phyloP scores from a whole-genome alignment of 2,329 filamentous ascomycete species.

The Colletotrichum neosansevieriae region DNA sequence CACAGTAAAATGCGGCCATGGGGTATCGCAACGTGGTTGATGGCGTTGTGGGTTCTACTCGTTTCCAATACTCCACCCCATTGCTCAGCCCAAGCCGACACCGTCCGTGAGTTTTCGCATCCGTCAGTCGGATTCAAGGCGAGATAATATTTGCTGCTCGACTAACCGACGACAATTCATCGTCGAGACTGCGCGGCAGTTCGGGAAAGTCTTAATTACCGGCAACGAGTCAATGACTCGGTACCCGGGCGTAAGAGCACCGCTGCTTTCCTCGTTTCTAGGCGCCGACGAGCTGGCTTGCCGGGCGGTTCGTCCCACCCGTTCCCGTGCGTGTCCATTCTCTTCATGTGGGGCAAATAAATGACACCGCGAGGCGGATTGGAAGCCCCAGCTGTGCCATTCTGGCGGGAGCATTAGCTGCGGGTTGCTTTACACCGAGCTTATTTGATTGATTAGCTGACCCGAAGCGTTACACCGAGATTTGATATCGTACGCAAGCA shows the following conservation, averaged over 20 bases:
- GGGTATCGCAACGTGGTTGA: slow-evolving; percentile 10
- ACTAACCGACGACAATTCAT: background rate
- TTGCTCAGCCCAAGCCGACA: too few relatives aligned
- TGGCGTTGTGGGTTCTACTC: slow-evolving; percentile 12
- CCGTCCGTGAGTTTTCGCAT: too few relatives aligned
- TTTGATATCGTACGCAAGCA: background rate
- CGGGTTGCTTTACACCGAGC: slow-evolving; percentile 1
- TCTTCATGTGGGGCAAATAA: background rate
- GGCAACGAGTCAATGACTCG: slow-evolving; percentile 10
- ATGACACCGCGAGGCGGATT: background rate
- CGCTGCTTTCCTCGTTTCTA: background rate
- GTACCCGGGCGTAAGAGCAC: background rate
- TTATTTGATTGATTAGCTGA: background rate
- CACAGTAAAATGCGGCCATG: too few relatives aligned
- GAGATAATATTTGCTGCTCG: background rate
- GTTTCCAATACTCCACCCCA: too few relatives aligned
- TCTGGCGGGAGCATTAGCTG: slow-evolving; percentile 8
- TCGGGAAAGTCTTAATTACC: slow-evolving; percentile 13
- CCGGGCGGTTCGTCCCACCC: slow-evolving; percentile 21
- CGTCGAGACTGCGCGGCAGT: slow-evolving; percentile 2
- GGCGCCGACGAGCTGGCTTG: background rate
- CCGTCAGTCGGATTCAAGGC: background rate
- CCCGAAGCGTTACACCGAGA: slow-evolving; percentile 5
- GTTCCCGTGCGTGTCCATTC: slow-evolving; percentile 6
- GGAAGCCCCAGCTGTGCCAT: slow-evolving; percentile 11